A percentile compares a stretch with the other conserved stretches of the same genome.
phyloP scores from a whole-genome alignment of 768 basidiomycete genomes.

The Candolleomyces aberdarensis region DNA sequence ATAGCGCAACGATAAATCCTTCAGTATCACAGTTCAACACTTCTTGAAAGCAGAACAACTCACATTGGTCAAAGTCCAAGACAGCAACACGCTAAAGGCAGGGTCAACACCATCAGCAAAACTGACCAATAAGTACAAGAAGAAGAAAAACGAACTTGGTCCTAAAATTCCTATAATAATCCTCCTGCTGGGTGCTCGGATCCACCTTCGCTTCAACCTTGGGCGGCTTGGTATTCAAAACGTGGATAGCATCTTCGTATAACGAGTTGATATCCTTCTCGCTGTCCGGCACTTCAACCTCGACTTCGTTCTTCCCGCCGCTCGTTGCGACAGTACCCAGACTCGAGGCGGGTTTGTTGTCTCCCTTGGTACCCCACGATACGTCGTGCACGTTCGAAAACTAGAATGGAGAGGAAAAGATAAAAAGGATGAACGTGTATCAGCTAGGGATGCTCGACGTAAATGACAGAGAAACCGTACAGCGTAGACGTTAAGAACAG shows the following conservation, averaged over 20 bases:
- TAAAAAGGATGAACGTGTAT: background rate
- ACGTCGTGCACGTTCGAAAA: constrained; percentile 90
- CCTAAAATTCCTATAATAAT: constrained; percentile 85
- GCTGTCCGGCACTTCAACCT: constrained; percentile 80
- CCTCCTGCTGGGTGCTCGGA: constrained; percentile 64
- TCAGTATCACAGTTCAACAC: background rate
- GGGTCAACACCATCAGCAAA: background rate
- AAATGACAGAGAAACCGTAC: constrained; percentile 32
- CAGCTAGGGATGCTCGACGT: background rate
- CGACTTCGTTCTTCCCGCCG: constrained; percentile 77
- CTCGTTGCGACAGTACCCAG: constrained; percentile 75
- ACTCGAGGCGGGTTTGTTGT: constrained; percentile 81
- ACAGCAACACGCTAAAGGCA: constrained; percentile 58
- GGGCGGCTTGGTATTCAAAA: constrained; percentile 74
- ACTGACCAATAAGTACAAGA: background rate
- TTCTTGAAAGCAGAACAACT: constrained; percentile 16
- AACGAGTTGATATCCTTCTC: constrained; percentile 87
- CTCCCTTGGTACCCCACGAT: constrained; percentile 95
- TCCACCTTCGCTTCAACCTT: constrained; percentile 67
- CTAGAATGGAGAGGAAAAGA: constrained; percentile 27
- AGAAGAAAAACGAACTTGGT: constrained; percentile 64
- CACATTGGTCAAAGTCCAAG: constrained; percentile 88
- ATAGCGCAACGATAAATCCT: background rate
- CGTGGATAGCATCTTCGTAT: constrained; percentile 89
- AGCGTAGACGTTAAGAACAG: constrained; percentile 89